phyloP scores from a whole-genome alignment of 1,284 basidiomycete genomes.

The Exobasidium rhododendri region DNA sequence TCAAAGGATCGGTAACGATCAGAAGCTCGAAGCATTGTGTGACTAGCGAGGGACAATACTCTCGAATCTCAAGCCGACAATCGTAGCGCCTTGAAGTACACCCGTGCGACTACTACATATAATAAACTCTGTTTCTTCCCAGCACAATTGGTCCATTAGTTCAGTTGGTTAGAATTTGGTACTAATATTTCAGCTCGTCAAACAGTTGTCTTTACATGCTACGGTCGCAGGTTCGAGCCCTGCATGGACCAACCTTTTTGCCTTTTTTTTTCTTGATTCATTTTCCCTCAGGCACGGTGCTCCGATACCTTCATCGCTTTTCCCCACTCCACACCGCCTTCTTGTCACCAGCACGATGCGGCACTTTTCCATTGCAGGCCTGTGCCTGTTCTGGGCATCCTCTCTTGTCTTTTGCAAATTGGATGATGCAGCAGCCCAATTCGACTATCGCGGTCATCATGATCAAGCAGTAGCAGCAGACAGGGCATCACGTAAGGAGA shows the following conservation, averaged over 20 bases:
- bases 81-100: too few species aligned
- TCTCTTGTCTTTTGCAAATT: background rate
- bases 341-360: background rate
- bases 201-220: background rate
- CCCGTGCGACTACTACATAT: too few species aligned
- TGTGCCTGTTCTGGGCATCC: background rate
- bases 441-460: background rate
- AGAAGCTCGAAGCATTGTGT: too few species aligned
- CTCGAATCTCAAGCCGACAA: too few species aligned
- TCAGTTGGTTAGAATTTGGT: conserved; percentile 1
- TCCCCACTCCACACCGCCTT: background rate
- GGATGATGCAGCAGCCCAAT: background rate
- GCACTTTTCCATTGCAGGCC: background rate
- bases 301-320: background rate
- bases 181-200: background rate
- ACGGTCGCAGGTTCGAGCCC: background rate
- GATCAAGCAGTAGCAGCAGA: background rate
- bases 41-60: too few species aligned
- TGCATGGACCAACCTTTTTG: background rate
- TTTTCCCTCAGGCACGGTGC: background rate
- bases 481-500: background rate
- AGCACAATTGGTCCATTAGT: background rate
- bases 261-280: background rate
- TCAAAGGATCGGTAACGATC: too few species aligned
- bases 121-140: too few species aligned